Base-by-base conservation (phyloP, 768 basidiomycete species). In the Auriscalpium vulgare region DNA sequence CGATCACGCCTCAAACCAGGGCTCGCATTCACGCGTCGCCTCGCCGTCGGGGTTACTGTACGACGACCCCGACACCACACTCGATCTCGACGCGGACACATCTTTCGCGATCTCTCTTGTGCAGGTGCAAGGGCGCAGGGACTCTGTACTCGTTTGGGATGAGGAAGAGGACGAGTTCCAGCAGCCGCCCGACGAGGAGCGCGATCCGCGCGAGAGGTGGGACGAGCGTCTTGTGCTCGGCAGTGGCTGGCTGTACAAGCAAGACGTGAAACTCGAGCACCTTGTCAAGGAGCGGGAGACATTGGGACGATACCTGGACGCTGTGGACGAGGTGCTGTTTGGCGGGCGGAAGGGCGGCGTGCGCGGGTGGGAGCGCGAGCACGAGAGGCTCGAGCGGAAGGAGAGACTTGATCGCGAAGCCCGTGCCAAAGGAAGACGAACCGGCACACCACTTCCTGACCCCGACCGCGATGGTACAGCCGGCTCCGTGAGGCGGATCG, bases 291-390 rank as follows among this genome's bases (percentile, higher is more conserved):
- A 91, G 67, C 72, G 79, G 60, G 68, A 67, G 1, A 76, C 79
- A 5, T 79, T 93, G 3, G 67, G 69, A 38, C 66, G 71, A 49
- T 94, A 92, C 67, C 65, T 91, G 56, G 82, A 89, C 59, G 75
- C 83, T n/a, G 90, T 91, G 3, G 91, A 92, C 62, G 81, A 85
- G 56, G 85, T 87, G 3, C 66, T 94, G 13, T 93, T 94, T 56
- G 80, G 81, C 8, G 83, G 83, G 1, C 74, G 72, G 53, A 78
- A 74, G 62, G 74, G 73, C 11, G 72, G 71, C 6, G 72, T 71
- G 58, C 69, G 77, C 40, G 80, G 80, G 0, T 81, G 79, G 78
- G 70, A 74, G 56, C 66, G 72, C 34, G 75, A 75, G 63, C 69
- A 70, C 52, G 75, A 78, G 60, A 78, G 75, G 59, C 72, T 72